A percentile compares a stretch with the other conserved stretches of the same genome.
These are phyloP conservation scores for Gleditsia sinensis DNA, from an alignment of 306 rosid species.

Conservation along the genomic window DNA sequence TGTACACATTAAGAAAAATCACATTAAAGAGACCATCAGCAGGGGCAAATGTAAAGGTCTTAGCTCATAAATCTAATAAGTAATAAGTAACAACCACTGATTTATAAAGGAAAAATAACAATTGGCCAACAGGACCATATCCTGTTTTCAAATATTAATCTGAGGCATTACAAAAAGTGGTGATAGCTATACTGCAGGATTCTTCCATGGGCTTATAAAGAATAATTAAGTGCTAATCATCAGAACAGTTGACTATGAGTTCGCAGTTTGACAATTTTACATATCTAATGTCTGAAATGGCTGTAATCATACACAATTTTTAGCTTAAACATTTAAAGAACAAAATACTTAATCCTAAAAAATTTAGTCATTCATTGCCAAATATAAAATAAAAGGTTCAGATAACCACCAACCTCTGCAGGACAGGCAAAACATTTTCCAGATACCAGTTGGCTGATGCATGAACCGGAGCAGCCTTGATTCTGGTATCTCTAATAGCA, in stretches of 20 bases:
- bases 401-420: constrained; percentile 73
- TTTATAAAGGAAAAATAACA: background rate
- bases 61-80: background rate
- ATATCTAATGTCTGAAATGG: constrained; percentile 6
- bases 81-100: too few species aligned
- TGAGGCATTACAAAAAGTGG: background rate
- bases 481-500: constrained; percentile 62
- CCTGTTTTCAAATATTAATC: background rate
- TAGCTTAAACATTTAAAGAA: constrained; percentile 9
- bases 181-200: background rate
- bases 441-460: constrained; percentile 72
- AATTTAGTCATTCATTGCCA: constrained; percentile 14
- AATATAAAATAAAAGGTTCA: constrained; percentile 31
- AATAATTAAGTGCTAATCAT: background rate
- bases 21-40: background rate
- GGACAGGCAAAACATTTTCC: constrained; percentile 60
- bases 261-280: background rate
- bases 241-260: background rate
- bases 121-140: background rate
- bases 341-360: background rate
- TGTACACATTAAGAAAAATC: background rate
- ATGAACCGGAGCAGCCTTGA: constrained; percentile 72
- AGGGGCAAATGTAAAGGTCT: background rate
- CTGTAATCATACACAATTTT: constrained; percentile 3
- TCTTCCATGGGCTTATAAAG: background rate